These are phyloP conservation scores for Pinus albicaulis DNA, from an alignment of 75 land plant genomes.

Conservation along the genomic window DNA sequence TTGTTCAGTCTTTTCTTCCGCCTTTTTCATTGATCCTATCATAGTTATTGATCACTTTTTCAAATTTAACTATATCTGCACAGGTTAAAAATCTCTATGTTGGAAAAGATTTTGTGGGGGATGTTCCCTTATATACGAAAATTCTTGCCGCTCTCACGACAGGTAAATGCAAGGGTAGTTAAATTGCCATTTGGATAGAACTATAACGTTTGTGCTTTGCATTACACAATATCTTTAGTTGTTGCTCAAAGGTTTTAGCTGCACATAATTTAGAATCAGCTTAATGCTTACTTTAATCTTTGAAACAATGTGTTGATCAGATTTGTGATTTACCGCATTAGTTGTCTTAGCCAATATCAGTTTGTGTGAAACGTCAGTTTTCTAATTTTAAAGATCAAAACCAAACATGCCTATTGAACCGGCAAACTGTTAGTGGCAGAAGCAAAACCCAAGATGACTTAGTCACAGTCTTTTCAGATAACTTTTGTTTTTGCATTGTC, in stretches of 20 bases:
- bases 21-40: background rate
- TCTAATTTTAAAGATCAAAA: background rate
- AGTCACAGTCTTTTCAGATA: too few species aligned
- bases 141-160: slow-evolving; percentile 96
- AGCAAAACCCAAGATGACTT: background rate
- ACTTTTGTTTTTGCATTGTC: too few species aligned
- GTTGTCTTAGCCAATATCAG: background rate
- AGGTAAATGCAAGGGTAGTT: slow-evolving; percentile 38
- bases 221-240: too few species aligned
- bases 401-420: background rate
- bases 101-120: slow-evolving; percentile 87
- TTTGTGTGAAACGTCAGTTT: background rate
- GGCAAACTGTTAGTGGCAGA: background rate
- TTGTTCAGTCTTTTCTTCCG: background rate
- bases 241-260: too few species aligned
- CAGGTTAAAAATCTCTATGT: slow-evolving; percentile 88
- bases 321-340: background rate
- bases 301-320: background rate
- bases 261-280: background rate
- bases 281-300: background rate
- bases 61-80: background rate
- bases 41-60: background rate
- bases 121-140: slow-evolving; percentile 85
- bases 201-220: too few species aligned
- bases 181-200: too few species aligned